Conservation (phyloP, 176 grass and related monocot genomes). For the Tillandsia leiboldiana region DNA sequence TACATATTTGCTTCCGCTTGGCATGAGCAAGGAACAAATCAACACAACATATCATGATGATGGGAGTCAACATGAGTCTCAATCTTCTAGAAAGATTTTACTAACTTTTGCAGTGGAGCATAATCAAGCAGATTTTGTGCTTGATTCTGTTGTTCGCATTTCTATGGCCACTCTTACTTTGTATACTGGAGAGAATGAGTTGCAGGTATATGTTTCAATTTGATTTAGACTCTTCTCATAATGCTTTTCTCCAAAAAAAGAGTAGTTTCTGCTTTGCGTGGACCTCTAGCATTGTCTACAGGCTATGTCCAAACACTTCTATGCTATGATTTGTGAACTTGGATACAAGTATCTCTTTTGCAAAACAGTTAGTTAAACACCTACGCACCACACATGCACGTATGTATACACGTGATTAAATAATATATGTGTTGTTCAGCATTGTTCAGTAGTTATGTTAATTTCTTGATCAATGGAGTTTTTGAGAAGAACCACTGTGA, state of each 20-base stretch:
- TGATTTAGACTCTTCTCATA: conserved; percentile 5
- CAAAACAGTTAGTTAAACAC: background rate
- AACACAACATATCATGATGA: conserved; percentile 33
- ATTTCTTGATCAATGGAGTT: background rate
- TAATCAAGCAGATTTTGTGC: conserved; percentile 75
- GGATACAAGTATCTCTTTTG: background rate
- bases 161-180: conserved; percentile 66
- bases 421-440: background rate
- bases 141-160: conserved; percentile 79
- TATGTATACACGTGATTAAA: no score
- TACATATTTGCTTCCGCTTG: conserved; percentile 89
- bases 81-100: conserved; percentile 71
- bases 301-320: background rate
- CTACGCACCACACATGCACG: background rate
- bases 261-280: background rate
- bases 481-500: background rate
- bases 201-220: conserved; percentile 58
- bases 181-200: conserved; percentile 83
- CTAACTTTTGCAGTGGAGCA: conserved; percentile 85
- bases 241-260: conserved; percentile 15
- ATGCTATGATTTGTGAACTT: conserved; percentile 1
- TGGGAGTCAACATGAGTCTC: conserved; percentile 27
- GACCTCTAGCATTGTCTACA: background rate
- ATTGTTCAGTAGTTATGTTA: background rate
- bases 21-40: conserved; percentile 52